phyloP scores from a whole-genome alignment of 2,329 filamentous ascomycete species.

The Talaromyces funiculosus region DNA sequence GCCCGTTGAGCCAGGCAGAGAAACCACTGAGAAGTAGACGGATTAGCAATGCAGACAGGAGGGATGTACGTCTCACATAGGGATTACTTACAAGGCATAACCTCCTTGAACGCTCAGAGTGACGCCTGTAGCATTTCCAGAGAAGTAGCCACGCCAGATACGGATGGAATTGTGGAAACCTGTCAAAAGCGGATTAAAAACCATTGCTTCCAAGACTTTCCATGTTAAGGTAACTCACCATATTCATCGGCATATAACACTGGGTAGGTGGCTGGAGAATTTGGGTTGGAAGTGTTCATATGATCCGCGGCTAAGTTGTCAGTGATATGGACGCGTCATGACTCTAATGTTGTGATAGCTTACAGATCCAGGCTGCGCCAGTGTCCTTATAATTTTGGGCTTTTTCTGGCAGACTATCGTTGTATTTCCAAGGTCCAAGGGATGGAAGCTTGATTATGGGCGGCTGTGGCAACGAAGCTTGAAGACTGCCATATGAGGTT shows the following conservation, averaged over 20 bases:
- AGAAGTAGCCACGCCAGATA: conserved; percentile 65
- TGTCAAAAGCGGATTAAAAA: conserved; percentile 28
- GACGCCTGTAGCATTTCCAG: conserved; percentile 56
- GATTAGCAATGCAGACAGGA: background rate
- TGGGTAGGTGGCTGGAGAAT: conserved; percentile 39
- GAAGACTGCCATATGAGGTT: conserved; percentile 37
- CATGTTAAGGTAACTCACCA: conserved; percentile 16
- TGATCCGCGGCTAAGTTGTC: conserved; percentile 33
- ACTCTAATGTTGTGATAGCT: conserved; percentile 10
- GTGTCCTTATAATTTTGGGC: conserved; percentile 39
- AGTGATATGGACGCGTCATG: conserved; percentile 12
- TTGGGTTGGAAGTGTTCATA: conserved; percentile 37
- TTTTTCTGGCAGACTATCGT: conserved; percentile 42
- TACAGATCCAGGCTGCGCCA: conserved; percentile 30
- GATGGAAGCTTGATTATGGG: conserved; percentile 27
- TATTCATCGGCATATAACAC: conserved; percentile 46
- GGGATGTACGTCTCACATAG: background rate
- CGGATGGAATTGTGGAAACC: conserved; percentile 65
- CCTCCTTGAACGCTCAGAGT: conserved; percentile 55
- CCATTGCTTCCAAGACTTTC: background rate
- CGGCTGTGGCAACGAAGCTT: conserved; percentile 28
- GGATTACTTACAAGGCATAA: conserved; percentile 41
- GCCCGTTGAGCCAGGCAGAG: conserved; percentile 59
- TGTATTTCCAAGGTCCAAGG: conserved; percentile 35
- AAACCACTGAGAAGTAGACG: conserved; percentile 46